Evolutionary conservation across 176 grass and related monocot genomes (phyloP).

Genomic region (Metroxylon sagu): DNA sequence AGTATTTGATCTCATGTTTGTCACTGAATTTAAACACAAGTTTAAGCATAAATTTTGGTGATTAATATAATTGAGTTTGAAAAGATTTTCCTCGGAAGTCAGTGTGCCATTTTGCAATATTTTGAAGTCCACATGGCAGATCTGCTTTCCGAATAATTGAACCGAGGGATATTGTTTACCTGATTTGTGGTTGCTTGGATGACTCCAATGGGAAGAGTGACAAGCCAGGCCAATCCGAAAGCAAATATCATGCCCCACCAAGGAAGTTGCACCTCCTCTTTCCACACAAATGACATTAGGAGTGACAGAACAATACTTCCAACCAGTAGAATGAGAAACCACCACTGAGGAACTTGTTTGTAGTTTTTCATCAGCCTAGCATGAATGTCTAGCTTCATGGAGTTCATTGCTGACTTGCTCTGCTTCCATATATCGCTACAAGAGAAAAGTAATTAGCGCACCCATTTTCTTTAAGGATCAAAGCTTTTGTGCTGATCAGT

Average conservation of each 20-base stretch:
- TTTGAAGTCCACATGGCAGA: no score
- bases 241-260: slow-evolving; percentile 99
- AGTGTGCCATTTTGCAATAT: no score
- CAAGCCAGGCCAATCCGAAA: slow-evolving; percentile 74
- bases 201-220: slow-evolving; percentile 88
- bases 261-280: slow-evolving; percentile 80
- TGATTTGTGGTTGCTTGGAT: slow-evolving; percentile 99
- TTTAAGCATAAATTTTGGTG: no score
- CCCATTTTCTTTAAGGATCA: no score
- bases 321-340: slow-evolving; percentile 72
- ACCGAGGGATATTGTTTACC: slow-evolving; percentile 11
- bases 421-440: slow-evolving; percentile 78
- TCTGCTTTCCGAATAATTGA: no score
- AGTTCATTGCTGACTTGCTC: slow-evolving; percentile 68
- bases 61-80: no score
- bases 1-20: no score
- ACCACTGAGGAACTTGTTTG: slow-evolving; percentile 97
- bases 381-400: slow-evolving; percentile 60
- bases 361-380: slow-evolving; percentile 79
- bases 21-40: no score
- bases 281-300: slow-evolving; percentile 75
- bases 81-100: no score
- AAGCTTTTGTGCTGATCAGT: no score
- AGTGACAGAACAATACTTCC: slow-evolving; percentile 79
- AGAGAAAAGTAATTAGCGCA: background rate